Conservation (phyloP, 257 asterid genomes). For the Anisodus tanguticus region DNA sequence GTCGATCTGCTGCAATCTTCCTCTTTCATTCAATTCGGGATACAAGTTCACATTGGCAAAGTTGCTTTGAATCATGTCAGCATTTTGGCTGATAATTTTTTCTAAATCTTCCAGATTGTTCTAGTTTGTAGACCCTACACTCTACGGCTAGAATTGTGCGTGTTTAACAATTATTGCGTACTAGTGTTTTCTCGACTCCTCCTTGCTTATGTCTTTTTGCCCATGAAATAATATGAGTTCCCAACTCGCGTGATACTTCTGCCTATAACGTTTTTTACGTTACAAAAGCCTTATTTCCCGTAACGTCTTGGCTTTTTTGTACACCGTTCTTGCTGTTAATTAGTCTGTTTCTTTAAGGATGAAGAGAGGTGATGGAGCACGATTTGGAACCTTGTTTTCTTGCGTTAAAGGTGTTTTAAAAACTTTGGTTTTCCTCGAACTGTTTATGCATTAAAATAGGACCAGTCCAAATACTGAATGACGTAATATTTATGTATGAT, state of each 20-base stretch:
- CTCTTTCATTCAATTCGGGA: not conserved
- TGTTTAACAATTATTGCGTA: slow-evolving; percentile 21
- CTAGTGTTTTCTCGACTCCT: slow-evolving; percentile 22
- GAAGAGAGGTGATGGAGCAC: not conserved
- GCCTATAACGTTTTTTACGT: no score
- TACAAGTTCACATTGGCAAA: not conserved
- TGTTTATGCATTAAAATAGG: slow-evolving; percentile 4
- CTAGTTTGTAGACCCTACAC: slow-evolving; percentile 25
- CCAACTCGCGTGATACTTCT: not conserved
- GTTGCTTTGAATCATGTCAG: not conserved
- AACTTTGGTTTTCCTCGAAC: not conserved
- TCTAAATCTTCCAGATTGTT: slow-evolving; percentile 12
- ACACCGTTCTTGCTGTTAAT: not conserved
- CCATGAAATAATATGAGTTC: slow-evolving; percentile 19
- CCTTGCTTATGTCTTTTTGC: not conserved
- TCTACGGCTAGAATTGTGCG: slow-evolving; percentile 7
- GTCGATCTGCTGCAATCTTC: not conserved
- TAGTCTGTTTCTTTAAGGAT: not conserved
- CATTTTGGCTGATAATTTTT: not conserved
- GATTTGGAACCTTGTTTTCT: not conserved
- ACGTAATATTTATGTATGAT: slow-evolving; percentile 9
- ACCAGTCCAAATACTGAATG: slow-evolving; percentile 3
- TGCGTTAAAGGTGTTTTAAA: slow-evolving; percentile 19
- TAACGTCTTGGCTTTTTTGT: not conserved
- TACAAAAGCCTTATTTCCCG: slow-evolving; percentile 7